These are phyloP conservation scores for Diplodia intermedia DNA, from an alignment of 2,329 filamentous ascomycete genomes.

Conservation along the genomic window DNA sequence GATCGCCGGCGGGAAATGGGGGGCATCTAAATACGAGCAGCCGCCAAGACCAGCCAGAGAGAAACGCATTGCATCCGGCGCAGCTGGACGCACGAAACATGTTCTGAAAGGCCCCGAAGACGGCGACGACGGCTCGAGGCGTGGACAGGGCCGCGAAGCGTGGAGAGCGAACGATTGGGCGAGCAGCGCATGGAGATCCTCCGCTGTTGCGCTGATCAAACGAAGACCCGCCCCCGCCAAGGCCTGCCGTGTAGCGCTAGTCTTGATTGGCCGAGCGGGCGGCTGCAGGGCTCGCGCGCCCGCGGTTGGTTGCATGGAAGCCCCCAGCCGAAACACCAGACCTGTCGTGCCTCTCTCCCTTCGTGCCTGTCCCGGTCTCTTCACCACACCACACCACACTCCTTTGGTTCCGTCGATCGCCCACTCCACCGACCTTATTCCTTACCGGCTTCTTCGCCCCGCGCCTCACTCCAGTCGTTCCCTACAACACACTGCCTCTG, in stretches of 20 bases:
- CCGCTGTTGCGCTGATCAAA: conserved; percentile 25
- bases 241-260: not conserved
- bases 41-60: not conserved
- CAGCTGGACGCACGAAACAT: not conserved
- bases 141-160: not conserved
- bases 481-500: not conserved
- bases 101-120: not conserved
- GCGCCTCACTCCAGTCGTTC: conserved; percentile 11
- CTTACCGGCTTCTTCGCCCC: not conserved
- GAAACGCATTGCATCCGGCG: not conserved
- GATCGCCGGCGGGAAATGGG: conserved; percentile 23
- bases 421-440: not conserved
- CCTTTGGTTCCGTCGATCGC: conserved; percentile 12
- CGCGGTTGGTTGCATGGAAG: conserved; percentile 16
- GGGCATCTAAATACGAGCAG: conserved; percentile 3
- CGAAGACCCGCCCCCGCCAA: conserved; percentile 9
- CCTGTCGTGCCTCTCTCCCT: not conserved
- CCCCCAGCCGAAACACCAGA: conserved; percentile 24
- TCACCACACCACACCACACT: conserved; percentile 4
- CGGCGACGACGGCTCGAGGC: not conserved
- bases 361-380: conserved; percentile 1
- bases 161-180: conserved; percentile 6
- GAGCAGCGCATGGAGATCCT: conserved; percentile 23
- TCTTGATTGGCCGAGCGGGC: conserved; percentile 6
- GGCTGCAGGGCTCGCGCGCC: conserved; percentile 9